Percentiles rank a stretch among this genome's conserved stretches.
phyloP scores from a whole-genome alignment of 176 grass and related monocot species.

The Typha latifolia region DNA sequence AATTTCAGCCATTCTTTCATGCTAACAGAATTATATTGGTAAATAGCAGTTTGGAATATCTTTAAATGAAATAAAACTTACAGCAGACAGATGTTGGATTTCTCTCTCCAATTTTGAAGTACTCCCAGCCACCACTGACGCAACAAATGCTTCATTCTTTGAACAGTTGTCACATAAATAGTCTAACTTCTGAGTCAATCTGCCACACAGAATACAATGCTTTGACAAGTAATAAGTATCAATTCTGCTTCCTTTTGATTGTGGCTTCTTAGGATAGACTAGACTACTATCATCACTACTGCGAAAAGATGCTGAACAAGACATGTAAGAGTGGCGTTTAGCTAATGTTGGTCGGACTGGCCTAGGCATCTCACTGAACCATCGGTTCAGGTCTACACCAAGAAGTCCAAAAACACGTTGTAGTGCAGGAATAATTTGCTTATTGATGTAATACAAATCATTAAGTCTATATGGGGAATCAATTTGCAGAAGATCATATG shows the following conservation, averaged over 20 bases:
- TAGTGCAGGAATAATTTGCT: slow-evolving; percentile 88
- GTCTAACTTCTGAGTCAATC: slow-evolving; percentile 51
- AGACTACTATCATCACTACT: slow-evolving; percentile 25
- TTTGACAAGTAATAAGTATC: slow-evolving; percentile 83
- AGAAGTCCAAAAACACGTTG: slow-evolving; percentile 83
- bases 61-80: slow-evolving; percentile 30
- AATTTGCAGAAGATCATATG: slow-evolving; percentile 59
- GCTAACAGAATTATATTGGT: too few species aligned
- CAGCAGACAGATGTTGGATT: slow-evolving; percentile 72
- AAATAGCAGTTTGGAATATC: neutral
- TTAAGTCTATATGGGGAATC: slow-evolving; percentile 71
- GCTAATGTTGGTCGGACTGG: slow-evolving; percentile 26
- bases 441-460: slow-evolving; percentile 78
- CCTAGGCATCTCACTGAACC: slow-evolving; percentile 71
- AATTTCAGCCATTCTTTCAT: too few species aligned
- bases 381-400: slow-evolving; percentile 59
- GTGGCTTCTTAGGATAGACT: slow-evolving; percentile 31
- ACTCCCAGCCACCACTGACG: slow-evolving; percentile 42
- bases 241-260: slow-evolving; percentile 57
- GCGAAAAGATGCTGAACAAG: slow-evolving; percentile 21
- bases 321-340: slow-evolving; percentile 26
- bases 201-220: slow-evolving; percentile 62
- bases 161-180: slow-evolving; percentile 58
- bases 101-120: slow-evolving; percentile 71
- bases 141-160: slow-evolving; percentile 46